These are phyloP conservation scores for Solanum corneliomulleri DNA, from an alignment of 257 asterid genomes.

Conservation along the genomic window DNA sequence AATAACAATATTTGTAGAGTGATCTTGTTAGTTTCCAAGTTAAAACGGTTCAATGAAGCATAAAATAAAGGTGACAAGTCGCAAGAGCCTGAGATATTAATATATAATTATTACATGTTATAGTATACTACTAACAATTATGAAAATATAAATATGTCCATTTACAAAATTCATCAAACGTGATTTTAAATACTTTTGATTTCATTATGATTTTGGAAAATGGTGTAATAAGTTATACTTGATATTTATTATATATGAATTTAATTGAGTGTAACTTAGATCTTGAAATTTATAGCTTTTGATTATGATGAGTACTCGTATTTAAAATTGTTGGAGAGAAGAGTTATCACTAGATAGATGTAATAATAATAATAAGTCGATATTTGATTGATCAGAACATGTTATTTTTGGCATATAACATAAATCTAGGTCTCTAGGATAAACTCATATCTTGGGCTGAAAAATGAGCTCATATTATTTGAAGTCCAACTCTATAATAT, in stretches of 20 bases:
- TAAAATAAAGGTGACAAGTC: neutral
- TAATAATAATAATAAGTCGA: neutral
- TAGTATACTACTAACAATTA: neutral
- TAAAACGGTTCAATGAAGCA: neutral
- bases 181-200: neutral
- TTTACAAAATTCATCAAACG: neutral
- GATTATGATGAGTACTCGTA: neutral
- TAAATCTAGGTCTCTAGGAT: neutral
- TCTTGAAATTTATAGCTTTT: neutral
- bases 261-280: neutral
- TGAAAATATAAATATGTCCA: neutral
- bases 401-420: neutral
- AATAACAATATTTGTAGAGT: neutral
- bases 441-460: neutral
- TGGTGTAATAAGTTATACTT: neutral
- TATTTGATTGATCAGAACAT: too few species aligned
- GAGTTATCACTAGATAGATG: neutral
- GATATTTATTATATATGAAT: neutral
- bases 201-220: neutral
- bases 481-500: neutral
- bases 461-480: neutral
- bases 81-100: neutral
- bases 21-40: neutral
- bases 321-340: neutral
- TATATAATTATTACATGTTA: neutral